phyloP scores from a whole-genome alignment of 495 filamentous ascomycete species.

The Amphirosellinia nigrospora region DNA sequence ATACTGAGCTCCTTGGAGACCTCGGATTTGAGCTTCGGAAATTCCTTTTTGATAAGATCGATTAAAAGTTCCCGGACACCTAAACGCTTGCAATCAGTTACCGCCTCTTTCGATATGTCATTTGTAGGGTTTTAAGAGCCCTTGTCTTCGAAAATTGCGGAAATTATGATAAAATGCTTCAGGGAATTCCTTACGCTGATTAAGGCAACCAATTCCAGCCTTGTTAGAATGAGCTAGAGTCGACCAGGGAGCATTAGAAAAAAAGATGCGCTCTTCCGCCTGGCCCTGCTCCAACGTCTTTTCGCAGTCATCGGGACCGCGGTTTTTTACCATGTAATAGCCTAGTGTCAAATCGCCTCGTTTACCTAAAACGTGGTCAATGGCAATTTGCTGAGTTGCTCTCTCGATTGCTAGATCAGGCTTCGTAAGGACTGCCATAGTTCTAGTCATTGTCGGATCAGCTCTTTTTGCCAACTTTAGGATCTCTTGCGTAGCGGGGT shows the following conservation, averaged over 20 bases:
- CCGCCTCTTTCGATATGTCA: too few species aligned
- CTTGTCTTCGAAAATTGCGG: too few species aligned
- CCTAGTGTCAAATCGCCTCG: conserved; percentile 52
- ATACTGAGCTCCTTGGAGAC: conserved; percentile 47
- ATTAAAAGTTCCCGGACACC: conserved; percentile 51
- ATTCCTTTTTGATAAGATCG: conserved; percentile 56
- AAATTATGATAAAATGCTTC: too few species aligned
- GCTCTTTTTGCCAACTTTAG: conserved; percentile 56
- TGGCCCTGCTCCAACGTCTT: conserved; percentile 38
- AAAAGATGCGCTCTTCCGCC: conserved; percentile 46
- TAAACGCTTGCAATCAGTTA: too few species aligned
- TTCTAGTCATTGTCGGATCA: conserved; percentile 56
- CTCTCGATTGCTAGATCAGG: conserved; percentile 62
- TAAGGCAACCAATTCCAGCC: conserved; percentile 58
- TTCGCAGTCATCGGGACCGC: conserved; percentile 46
- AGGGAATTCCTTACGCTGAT: too few species aligned
- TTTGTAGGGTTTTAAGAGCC: too few species aligned
- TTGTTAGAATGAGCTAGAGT: conserved; percentile 46
- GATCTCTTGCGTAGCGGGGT: conserved; percentile 66
- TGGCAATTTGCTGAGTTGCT: conserved; percentile 52
- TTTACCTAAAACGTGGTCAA: conserved; percentile 53
- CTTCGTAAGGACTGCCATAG: conserved; percentile 64
- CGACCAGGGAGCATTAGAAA: conserved; percentile 51
- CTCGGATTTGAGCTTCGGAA: conserved; percentile 57
- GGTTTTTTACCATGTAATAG: conserved; percentile 63